Base-by-base conservation (phyloP, 169 alveolate species). In the Cryptosporidium xiaoi region DNA sequence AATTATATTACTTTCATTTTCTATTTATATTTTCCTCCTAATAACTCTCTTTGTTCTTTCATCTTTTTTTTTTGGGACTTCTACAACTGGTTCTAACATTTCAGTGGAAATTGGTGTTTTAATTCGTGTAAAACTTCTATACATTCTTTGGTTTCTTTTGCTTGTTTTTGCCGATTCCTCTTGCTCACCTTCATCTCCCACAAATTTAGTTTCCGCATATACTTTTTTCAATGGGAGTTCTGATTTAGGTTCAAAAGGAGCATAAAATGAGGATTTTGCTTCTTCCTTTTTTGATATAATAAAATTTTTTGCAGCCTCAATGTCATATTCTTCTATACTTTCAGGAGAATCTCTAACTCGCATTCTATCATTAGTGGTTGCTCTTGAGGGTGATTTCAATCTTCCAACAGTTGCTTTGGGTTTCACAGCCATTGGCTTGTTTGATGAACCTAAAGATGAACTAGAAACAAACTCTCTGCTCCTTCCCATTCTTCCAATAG, bases 381-480 rank as follows among this genome's bases (percentile, higher is more conserved):
- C 15, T 69, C 44, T 69, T 10, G 68, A 51, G 53, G 83, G 83
- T 1, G 67, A 33, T 69, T 31, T 51, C 27, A 69, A 51, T 64
- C 83, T 69, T 6, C 83, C 83, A 51, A 69, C 83, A 2, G 67
- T 55, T 3, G 40, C 83, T 18, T 51, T 18, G 16, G 83, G 83
- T 44, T 53, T 69, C 4, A 51, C 15, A 27, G n/a, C 64, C 64
- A 12, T 40, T 8, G 4, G 48, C 10, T 8, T 40, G 48, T 1
- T 8, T 8, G 48, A 36, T 36, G 48, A 8, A 6, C 48, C 10
- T 40, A 8, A 40, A 40, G 48, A 3, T 40, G 48, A 6, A 8
- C 1, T 8, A 40, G 10, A 53, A 12, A 3, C 18, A 5, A 16
- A 15, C 18, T 55, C 83, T 40, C 44, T 50, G 33, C 15, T 27